phyloP scores from a whole-genome alignment of 805 yeast genomes.

The Ogataea nakhonphanomensis region DNA sequence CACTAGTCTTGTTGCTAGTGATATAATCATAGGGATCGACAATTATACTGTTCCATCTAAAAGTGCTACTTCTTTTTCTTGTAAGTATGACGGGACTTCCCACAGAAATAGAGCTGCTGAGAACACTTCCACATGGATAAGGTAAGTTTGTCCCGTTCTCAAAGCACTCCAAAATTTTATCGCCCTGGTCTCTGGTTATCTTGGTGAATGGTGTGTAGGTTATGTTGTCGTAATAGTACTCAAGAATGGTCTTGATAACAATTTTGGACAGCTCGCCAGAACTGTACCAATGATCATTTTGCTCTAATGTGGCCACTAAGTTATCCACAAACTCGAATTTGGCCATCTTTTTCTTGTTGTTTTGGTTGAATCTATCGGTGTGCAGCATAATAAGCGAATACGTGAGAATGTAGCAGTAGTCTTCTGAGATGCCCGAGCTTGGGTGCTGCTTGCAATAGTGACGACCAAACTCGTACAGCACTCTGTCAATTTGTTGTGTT shows the following conservation, averaged over 20 bases:
- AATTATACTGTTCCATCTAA: conserved; percentile 26
- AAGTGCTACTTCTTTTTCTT: conserved; percentile 29
- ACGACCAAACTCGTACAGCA: conserved; percentile 53
- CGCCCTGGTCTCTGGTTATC: conserved; percentile 28
- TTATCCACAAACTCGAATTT: conserved; percentile 56
- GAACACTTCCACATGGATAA: conserved; percentile 26
- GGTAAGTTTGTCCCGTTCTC: conserved; percentile 19
- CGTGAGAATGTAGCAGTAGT: conserved; percentile 58
- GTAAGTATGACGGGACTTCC: conserved; percentile 10
- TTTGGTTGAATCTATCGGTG: conserved; percentile 68
- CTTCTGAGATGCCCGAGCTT: conserved; percentile 35
- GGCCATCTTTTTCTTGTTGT: conserved; percentile 65
- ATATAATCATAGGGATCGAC: conserved; percentile 39
- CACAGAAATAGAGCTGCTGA: conserved; percentile 15
- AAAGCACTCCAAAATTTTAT: conserved; percentile 20
- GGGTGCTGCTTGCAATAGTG: conserved; percentile 47
- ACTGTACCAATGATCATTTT: conserved; percentile 12
- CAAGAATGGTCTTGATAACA: conserved; percentile 41
- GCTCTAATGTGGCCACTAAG: conserved; percentile 24
- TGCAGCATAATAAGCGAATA: conserved; percentile 70
- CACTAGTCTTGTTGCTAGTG: conserved; percentile 22
- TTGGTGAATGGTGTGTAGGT: conserved; percentile 55
- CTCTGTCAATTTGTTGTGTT: conserved; percentile 72
- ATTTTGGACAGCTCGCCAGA: conserved; percentile 27
- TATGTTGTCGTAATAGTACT: conserved; percentile 66